Conservation (phyloP, 169 alveolate species). For the Plasmodium knowlesi region DNA sequence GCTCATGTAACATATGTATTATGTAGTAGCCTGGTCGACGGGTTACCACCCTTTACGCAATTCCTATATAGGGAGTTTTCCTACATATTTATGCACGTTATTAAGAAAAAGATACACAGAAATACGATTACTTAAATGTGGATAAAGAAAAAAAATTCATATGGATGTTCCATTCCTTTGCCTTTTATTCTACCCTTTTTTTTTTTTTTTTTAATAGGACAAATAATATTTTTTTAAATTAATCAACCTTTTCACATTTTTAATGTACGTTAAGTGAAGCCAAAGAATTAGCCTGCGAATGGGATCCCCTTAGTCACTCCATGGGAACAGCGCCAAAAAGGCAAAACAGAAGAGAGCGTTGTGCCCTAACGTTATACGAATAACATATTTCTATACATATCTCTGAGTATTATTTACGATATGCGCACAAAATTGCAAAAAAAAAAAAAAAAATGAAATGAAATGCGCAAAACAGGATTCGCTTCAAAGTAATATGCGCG, state of each 20-base stretch:
- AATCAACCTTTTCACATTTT: neutral
- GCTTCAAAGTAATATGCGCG: neutral
- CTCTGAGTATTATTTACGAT: neutral
- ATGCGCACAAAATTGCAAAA: neutral
- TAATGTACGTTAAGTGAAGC: neutral
- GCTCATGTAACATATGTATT: neutral
- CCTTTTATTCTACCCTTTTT: neutral
- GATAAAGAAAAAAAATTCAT: neutral
- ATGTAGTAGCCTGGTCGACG: neutral
- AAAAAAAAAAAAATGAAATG: no score
- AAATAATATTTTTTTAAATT: neutral
- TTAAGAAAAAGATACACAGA: neutral
- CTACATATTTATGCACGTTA: neutral
- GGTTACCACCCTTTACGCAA: neutral
- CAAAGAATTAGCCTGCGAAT: neutral
- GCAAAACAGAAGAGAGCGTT: neutral
- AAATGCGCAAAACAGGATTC: neutral
- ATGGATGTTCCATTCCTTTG: neutral
- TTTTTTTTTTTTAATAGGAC: neutral
- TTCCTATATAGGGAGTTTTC: neutral
- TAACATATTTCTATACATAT: neutral
- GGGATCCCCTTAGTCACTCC: slow-evolving; percentile 75
- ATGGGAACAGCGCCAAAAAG: neutral
- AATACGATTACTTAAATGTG: no score
- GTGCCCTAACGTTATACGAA: neutral